Percentiles rank a stretch among this genome's conserved stretches.
Conservation (phyloP, 1,139 yeast species). For the Protomyces lactucae-debilis region DNA sequence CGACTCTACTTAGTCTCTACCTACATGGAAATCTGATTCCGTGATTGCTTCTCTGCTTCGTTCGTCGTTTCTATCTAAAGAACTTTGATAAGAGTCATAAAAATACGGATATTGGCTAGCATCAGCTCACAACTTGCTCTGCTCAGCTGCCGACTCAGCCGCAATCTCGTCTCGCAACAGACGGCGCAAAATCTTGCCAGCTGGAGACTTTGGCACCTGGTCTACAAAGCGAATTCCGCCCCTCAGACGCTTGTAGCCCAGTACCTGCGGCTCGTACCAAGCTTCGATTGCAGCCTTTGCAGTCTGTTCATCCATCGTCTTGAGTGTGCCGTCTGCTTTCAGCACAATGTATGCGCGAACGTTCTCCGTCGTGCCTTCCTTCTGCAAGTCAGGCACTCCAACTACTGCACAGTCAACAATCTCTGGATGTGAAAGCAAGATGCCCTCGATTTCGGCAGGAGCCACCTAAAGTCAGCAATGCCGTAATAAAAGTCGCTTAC, state of each 20-base stretch:
- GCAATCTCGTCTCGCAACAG: conserved; percentile 33
- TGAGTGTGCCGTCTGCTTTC: conserved; percentile 29
- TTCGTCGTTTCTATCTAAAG: too few relatives aligned
- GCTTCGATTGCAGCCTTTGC: conserved; percentile 38
- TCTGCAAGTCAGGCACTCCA: conserved; percentile 38
- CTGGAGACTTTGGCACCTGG: conserved; percentile 41
- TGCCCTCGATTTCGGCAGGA: conserved; percentile 70
- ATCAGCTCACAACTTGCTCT: too few relatives aligned
- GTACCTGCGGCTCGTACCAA: conserved; percentile 36
- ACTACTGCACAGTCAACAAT: conserved; percentile 41
- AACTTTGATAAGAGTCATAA: too few relatives aligned
- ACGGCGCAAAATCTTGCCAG: conserved; percentile 43
- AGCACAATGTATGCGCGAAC: conserved; percentile 42
- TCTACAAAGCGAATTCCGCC: conserved; percentile 42
- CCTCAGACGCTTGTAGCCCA: conserved; percentile 42
- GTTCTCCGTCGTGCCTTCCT: conserved; percentile 37
- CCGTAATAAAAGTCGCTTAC: conserved; percentile 33
- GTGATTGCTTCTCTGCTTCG: too few relatives aligned
- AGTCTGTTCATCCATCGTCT: conserved; percentile 31
- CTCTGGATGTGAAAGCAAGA: conserved; percentile 47
- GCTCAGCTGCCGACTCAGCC: background rate
- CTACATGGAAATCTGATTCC: too few relatives aligned
- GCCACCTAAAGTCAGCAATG: conserved; percentile 46
- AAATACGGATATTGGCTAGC: too few relatives aligned
- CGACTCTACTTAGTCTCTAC: too few relatives aligned